A percentile compares a stretch with the other conserved stretches of the same genome.
These are phyloP conservation scores for Puccinia polysora DNA, from an alignment of 1,284 basidiomycete species.

Conservation along the genomic window DNA sequence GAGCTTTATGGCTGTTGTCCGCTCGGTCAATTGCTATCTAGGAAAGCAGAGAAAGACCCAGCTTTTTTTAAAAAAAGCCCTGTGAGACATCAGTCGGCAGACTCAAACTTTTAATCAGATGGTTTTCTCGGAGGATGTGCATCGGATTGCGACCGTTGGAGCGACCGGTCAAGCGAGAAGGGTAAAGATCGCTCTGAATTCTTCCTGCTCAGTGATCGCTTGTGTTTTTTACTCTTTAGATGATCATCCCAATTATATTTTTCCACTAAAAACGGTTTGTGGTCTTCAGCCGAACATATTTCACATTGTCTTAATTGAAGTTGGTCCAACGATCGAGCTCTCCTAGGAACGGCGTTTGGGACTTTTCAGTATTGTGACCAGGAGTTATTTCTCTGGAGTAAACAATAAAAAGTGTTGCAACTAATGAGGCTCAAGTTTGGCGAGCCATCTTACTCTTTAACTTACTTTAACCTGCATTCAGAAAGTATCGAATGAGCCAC, in stretches of 20 bases:
- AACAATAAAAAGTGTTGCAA: not conserved
- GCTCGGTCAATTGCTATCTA: too few species aligned
- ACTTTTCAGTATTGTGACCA: too few species aligned
- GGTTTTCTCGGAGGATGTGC: too few species aligned
- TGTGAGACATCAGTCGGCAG: too few species aligned
- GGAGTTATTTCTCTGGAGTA: too few species aligned
- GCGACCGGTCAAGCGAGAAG: too few species aligned
- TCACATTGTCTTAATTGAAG: conserved; percentile 22
- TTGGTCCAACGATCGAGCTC: not conserved
- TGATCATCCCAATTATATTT: conserved; percentile 29
- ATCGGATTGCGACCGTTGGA: too few species aligned
- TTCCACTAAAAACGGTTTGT: conserved; percentile 30
- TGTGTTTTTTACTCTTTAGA: conserved; percentile 24
- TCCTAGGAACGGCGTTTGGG: not conserved
- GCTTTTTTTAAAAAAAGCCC: too few species aligned
- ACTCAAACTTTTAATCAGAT: too few species aligned
- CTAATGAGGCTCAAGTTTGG: not conserved
- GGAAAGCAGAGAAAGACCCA: too few species aligned
- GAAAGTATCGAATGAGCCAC: conserved; percentile 15
- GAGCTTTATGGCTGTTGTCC: too few species aligned
- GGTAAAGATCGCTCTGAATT: too few species aligned
- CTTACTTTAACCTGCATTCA: conserved; percentile 7
- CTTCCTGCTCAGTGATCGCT: not conserved
- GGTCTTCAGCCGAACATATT: conserved; percentile 11
- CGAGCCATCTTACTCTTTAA: not conserved